phyloP scores from a whole-genome alignment of 2,329 filamentous ascomycete species.

The Talaromyces piceae region DNA sequence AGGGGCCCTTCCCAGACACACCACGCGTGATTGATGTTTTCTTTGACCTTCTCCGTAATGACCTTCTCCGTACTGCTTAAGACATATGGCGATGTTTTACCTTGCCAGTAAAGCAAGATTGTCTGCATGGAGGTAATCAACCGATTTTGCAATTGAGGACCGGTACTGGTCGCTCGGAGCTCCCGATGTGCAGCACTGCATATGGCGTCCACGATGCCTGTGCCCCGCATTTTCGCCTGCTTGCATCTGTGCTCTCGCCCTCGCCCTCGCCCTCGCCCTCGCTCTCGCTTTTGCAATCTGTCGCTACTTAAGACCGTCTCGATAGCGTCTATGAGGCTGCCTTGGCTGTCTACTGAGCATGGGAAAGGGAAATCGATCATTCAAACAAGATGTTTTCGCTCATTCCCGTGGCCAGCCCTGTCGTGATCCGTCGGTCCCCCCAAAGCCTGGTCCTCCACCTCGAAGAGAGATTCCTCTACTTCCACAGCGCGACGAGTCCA shows the following conservation, averaged over 20 bases:
- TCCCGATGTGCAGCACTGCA: background rate
- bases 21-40: too few relatives aligned
- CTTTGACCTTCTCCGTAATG: too few relatives aligned
- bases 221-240: slow-evolving; percentile 10
- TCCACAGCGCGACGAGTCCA: background rate
- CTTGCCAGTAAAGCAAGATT: too few relatives aligned
- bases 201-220: slow-evolving; percentile 1
- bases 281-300: too few relatives aligned
- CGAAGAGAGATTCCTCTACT: slow-evolving; percentile 1
- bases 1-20: slow-evolving; percentile 9
- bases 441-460: slow-evolving; percentile 8
- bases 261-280: too few relatives aligned
- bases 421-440: background rate
- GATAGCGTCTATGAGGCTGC: background rate
- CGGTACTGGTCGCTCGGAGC: background rate
- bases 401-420: slow-evolving; percentile 5
- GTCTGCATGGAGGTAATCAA: too few relatives aligned
- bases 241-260: background rate
- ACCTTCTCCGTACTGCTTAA: too few relatives aligned
- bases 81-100: too few relatives aligned
- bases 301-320: background rate
- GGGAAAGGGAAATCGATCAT: slow-evolving; percentile 11
- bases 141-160: background rate
- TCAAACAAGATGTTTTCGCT: slow-evolving; percentile 1
- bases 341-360: background rate